Evolutionary conservation across 2,329 filamentous ascomycete species (phyloP).

Genomic region (Paraconiothyrium sp.): DNA sequence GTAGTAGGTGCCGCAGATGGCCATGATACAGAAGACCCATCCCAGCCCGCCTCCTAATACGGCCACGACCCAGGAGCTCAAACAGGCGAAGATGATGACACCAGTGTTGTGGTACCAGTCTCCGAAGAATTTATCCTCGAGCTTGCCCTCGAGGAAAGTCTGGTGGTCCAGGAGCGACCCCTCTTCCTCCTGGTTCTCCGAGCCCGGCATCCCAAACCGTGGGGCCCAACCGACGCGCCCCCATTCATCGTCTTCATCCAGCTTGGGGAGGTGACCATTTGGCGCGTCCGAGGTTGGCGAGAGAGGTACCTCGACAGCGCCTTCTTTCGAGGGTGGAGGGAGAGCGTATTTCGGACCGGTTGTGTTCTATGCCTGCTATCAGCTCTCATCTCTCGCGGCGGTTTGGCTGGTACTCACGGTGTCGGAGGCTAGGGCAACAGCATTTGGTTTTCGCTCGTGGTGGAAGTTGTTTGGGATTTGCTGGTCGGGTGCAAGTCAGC

Average conservation of each 20-base stretch:
- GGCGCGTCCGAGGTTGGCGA: conserved; percentile 57
- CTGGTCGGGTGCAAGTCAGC: conserved; percentile 51
- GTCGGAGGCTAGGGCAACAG: conserved; percentile 79
- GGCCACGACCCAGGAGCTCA: conserved; percentile 89
- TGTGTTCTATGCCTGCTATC: conserved; percentile 63
- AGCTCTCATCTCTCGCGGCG: not conserved
- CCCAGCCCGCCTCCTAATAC: conserved; percentile 88
- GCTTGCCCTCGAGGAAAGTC: conserved; percentile 82
- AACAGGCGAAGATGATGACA: conserved; percentile 92
- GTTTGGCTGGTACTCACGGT: conserved; percentile 56
- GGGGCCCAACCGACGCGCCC: conserved; percentile 85
- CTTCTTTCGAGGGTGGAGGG: conserved; percentile 76
- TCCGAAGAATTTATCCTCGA: conserved; percentile 91
- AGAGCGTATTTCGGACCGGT: conserved; percentile 75
- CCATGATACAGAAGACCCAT: conserved; percentile 95
- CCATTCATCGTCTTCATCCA: conserved; percentile 60
- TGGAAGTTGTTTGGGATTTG: conserved; percentile 71
- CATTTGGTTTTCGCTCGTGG: conserved; percentile 68
- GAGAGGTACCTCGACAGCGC: conserved; percentile 65
- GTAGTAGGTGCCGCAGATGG: conserved; percentile 92
- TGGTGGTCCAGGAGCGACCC: conserved; percentile 82
- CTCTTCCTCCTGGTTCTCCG: conserved; percentile 63
- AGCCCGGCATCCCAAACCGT: conserved; percentile 70
- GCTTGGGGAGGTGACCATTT: conserved; percentile 64
- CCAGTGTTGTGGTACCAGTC: conserved; percentile 98